Base-by-base conservation (phyloP, 2,329 filamentous ascomycete species). In the Westerdykella aurantiaca region DNA sequence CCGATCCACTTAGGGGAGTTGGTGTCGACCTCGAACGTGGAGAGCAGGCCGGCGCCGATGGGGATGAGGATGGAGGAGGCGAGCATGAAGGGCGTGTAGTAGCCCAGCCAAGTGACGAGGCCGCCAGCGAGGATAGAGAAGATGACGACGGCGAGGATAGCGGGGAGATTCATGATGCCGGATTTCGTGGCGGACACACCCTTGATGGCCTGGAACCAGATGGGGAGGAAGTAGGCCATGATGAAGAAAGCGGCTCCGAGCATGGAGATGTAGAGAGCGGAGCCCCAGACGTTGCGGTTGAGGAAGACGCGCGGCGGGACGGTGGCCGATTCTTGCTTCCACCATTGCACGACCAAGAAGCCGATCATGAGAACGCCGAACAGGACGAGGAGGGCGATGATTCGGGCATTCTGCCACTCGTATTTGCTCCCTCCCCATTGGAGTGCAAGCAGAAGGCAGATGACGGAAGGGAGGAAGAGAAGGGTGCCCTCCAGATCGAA, bases 181-280 rank as follows among this genome's bases (percentile, higher is more conserved):
- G 72, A 74, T 34, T 71, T 69, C 18, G 68, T 68, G 5, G 73
- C 71, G 0, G 63, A 64, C 1, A 63, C 67, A 7, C 69, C 69
- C 48, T 75, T 72, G 59, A 76, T 72, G 14, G 72, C 71, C 49
- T 75, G 71, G 67, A 69, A 75, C 73, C 70, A 73, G 64, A 68
- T 74, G 45, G 35, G 12, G 41, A 74, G 57, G 51, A 70, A 74
- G 60, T 72, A 74, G 38, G 69, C 63, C 31, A 71, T 52, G 46
- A 73, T 49, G 57, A 72, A 72, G 56, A 74, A 72, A 6, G 61
- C 48, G 12, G 63, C 69, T n/a, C 70, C 71, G 23, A 73, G 52
- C 51, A 63, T 65, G 34, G 67, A 62, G 34, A 57, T 62, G 42
- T 71, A 74, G 58, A 60, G 65, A 14, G 67, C 66, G 18, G 57